Evolutionary conservation across 352 stramenopile species (phyloP), one percentile per base, ranked within the genome.

Genomic region (Phytophthora quininea): DNA sequence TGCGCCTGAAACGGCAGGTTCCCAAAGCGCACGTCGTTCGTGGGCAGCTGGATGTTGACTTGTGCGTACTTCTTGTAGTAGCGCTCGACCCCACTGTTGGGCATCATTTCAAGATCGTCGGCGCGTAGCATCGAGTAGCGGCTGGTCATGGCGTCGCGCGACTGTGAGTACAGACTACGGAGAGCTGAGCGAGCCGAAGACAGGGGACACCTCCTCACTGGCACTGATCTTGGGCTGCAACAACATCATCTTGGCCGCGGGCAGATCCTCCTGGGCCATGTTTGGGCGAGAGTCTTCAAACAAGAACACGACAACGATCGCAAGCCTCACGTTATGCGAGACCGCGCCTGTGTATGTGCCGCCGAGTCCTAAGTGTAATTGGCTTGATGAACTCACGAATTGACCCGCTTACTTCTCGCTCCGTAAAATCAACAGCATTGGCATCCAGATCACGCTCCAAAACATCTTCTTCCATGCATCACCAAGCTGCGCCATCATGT

Each of bases 1-100:
- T 85, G 37, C 15, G 79, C 82, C 14, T 76, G 61, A 62, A 88
- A 91, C 43, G 70, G 82, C 30, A 91, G 35, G 64, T 91, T 88
- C 67, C 89, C 76, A 52, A 91, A 91, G 52, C 80, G 79, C 68
- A 93, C 82, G 56, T 92, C 86, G 0, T 73, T 62, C 0, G 67
- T 74, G 1, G 67, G 67, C 0, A 74, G 24, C 43, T 68, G 61
- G 7, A 74, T 29, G 46, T 92, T 91, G 54, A 91, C 74, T 68
- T 91, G 77, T 58, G 90, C 70, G 76, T 92, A 93, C 64, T 94
- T 93, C 60, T 90, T 88, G 76, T 93, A 93, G 65, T 92, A 93
- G 15, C 69, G 73, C 42, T 94, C 86, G 3, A 94, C 67, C 0
- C 86, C 86, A 29, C 86, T 84, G 45, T 78, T 78, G 2, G 92